phyloP scores from a whole-genome alignment of 2,329 filamentous ascomycete genomes.

The Venturia aucupariae region DNA sequence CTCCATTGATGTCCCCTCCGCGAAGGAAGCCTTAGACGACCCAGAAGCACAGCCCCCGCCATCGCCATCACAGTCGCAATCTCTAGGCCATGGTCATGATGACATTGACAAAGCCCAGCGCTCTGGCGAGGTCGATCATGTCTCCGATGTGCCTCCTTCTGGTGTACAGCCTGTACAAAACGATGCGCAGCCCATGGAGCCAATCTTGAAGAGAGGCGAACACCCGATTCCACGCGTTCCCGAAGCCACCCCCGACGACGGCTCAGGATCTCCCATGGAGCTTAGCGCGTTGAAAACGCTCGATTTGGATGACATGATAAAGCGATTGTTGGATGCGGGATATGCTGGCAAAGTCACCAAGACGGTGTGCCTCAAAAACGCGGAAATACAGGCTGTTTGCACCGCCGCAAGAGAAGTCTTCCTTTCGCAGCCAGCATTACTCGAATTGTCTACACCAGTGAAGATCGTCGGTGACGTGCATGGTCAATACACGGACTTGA shows the following conservation, averaged over 20 bases:
- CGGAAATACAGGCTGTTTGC: slow-evolving; percentile 92
- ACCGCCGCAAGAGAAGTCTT: slow-evolving; percentile 81
- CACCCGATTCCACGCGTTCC: slow-evolving; percentile 56
- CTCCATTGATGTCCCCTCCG: slow-evolving; percentile 36
- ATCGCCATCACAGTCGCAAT: slow-evolving; percentile 82
- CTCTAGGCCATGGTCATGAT: slow-evolving; percentile 62
- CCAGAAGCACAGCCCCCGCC: slow-evolving; percentile 29
- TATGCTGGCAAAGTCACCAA: slow-evolving; percentile 97
- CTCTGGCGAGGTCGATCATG: slow-evolving; percentile 84
- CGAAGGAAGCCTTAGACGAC: slow-evolving; percentile 24
- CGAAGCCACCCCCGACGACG: slow-evolving; percentile 39
- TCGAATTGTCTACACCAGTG: slow-evolving; percentile 88
- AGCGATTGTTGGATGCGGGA: slow-evolving; percentile 82
- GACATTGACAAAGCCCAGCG: slow-evolving; percentile 73
- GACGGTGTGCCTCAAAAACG: slow-evolving; percentile 93
- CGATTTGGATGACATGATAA: slow-evolving; percentile 96
- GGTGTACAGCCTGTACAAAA: slow-evolving; percentile 46
- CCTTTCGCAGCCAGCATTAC: slow-evolving; percentile 78
- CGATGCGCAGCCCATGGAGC: slow-evolving; percentile 65
- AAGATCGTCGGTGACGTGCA: slow-evolving; percentile 98
- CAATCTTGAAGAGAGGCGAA: slow-evolving; percentile 78
- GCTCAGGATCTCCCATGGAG: slow-evolving; percentile 54
- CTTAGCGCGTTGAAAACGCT: slow-evolving; percentile 88
- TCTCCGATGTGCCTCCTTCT: slow-evolving; percentile 80
- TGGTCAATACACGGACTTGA: slow-evolving; percentile 91